Base-by-base conservation (phyloP, 495 filamentous ascomycete species). In the Xylaria venustula region DNA sequence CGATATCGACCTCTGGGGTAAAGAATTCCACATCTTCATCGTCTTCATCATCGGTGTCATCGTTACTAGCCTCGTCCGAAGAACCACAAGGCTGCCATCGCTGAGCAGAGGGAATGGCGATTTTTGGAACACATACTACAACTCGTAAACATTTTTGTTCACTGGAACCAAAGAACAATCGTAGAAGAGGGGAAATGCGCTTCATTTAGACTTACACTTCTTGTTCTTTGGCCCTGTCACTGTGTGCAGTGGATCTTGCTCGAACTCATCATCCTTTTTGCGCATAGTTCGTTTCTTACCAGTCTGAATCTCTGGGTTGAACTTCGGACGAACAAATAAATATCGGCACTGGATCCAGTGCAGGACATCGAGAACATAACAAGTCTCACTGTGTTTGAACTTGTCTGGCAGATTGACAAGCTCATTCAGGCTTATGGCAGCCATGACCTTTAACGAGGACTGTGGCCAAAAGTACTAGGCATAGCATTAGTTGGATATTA, bases 271-370 rank as follows among this genome's bases (percentile, higher is more conserved):
- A 32, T 0, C 28, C 17, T 14, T 37, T 15, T 15, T 7, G 1
- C 25, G 37, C 11, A 3, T 11, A 4, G 49, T 25, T 52, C 3
- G 8, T 37, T 20, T 37, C 8, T 11, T 52, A 12, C 9, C 1
- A 30, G 12, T 6, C 20, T 28, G 20, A 34, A 50, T 17, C 7
- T 1, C 19, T 0, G 23, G 3, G 3, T 48, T 12, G n/a, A n/a
- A n/a, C 42, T 26, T 28, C 14, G 49, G 30, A 15, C 49, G 49
- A 54, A 95, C 85, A 64, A 97, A 92, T 2, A 98, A 78, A 72
- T 96, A 98, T 58, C 93, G 81, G 22, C 90, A 89, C 67, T 96
- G 93, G 60, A 95, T 93, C 93, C 93, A 98, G 63, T 95, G 88
- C 14, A 88, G 75, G 34, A 91, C 80, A 4, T 80, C 70, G 2